Evolutionary conservation across 768 basidiomycete genomes (phyloP), one percentile per base, ranked within the genome.

Genomic region (Exidia glandulosa): DNA sequence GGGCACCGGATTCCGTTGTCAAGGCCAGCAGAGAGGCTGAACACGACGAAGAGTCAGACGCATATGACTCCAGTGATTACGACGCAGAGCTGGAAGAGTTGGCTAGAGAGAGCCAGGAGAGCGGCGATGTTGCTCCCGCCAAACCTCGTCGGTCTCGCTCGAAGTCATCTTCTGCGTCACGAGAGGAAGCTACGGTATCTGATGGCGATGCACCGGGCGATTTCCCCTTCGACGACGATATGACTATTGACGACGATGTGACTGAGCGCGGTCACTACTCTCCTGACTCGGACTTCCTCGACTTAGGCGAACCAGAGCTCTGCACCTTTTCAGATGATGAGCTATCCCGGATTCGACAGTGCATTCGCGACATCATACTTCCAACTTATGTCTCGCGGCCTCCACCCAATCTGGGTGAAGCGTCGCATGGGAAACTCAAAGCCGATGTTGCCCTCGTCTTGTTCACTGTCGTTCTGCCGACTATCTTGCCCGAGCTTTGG

Each of bases 401-500:
- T 7, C 25, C 57, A 4, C 5, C 57, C 1, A 32, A 57, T 13
- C 34, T 57, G 32, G 30, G 31, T 25, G 30, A 32, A 32, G 34
- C 32, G 9, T 33, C 34, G 6, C 57, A 57, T 36, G 57, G 57
- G 7, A 32, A 32, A 13, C 57, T 57, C 19, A 57, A 36, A 16
- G 57, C 57, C 25, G 57, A 57, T 14, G 3, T 33, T 27, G 32
- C 61, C 32, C 63, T 70, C 12, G 61, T 59, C 13, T 65, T 71
- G 2, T 73, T 71, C 55, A 66, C 63, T 13, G 59, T 58, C 3
- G 66, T 72, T 23, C 68, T 73, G 27, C 70, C 70, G 1, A 59
- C 73, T 3, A 64, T 71, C 30, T 56, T 74, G 57, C 70, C 70
- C 9, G 64, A 70, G 37, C 31, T 72, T 19, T 72, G 70, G 70